phyloP scores from a whole-genome alignment of 2,329 filamentous ascomycete genomes.

The Aureobasidium sp. region DNA sequence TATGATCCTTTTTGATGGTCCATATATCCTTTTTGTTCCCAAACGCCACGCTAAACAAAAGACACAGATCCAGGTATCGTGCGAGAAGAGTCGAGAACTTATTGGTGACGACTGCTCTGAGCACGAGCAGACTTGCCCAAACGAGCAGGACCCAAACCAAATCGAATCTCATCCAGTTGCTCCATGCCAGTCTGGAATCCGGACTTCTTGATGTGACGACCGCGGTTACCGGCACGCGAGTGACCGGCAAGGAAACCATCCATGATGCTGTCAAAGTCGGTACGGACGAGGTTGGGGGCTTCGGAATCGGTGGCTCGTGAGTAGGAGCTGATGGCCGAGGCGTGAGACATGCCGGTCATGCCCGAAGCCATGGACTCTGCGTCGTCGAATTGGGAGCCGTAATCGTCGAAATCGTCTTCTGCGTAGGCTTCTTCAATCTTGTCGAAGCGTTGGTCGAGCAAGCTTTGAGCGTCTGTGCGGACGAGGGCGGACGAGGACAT shows the following conservation, averaged over 20 bases:
- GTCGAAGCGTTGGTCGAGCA: constrained; percentile 87
- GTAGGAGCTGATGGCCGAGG: constrained; percentile 25
- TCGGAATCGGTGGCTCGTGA: constrained; percentile 27
- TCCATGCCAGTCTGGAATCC: constrained; percentile 73
- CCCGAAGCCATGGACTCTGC: constrained; percentile 37
- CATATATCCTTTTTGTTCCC: not conserved
- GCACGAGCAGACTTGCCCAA: constrained; percentile 29
- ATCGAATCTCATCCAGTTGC: constrained; percentile 83
- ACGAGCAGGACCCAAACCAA: constrained; percentile 67
- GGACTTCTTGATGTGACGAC: constrained; percentile 60
- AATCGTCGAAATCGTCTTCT: constrained; percentile 37
- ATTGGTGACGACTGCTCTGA: not conserved
- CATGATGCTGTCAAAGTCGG: constrained; percentile 82
- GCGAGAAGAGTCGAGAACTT: no score
- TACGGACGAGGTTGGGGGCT: constrained; percentile 48
- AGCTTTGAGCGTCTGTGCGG: constrained; percentile 75
- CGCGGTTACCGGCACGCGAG: constrained; percentile 56
- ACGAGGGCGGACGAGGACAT: constrained; percentile 86
- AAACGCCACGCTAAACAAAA: constrained; percentile 5
- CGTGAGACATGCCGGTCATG: constrained; percentile 29
- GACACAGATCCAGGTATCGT: not conserved
- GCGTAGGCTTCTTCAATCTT: constrained; percentile 74
- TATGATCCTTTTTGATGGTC: not conserved
- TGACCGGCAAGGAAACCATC: constrained; percentile 82
- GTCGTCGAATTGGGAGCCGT: constrained; percentile 27